Evolutionary conservation across 2,329 filamentous ascomycete species (phyloP), one percentile per base, ranked within the genome.

Genomic region (Calonectria naviculata): DNA sequence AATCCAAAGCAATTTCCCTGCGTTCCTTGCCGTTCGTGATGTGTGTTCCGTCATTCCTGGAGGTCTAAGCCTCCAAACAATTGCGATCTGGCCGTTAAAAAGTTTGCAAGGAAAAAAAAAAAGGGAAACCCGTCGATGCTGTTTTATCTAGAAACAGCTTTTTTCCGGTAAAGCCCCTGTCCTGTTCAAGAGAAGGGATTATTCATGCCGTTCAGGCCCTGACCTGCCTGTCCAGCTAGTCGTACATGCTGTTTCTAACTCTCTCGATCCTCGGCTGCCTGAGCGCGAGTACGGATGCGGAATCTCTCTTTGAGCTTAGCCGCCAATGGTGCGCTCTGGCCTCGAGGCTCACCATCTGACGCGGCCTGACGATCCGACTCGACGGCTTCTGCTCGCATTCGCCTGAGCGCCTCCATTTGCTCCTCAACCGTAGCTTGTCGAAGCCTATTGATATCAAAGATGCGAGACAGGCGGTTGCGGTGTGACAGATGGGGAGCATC

Each of bases 361-460:
- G 56, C 54, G 21, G 65, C 71, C 47, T 74, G 80, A 10, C 68
- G 65, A 19, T 73, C 74, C 19, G 68, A 61, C 34, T 77, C 77
- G n/a, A 75, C 69, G 3, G 71, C 69, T 62, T 79, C 78, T 9
- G 77, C 78, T 49, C 81, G 79, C 79, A 81, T 81, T 64, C 87
- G 86, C 41, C 90, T 85, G 6, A 92, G 83, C 7, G 87, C 88
- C 66, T 88, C 89, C 65, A 92, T 89, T n/a, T 90, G 89, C 80
- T 92, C 90, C 74, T 91, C 89, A 4, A 87, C 84, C 0, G 89
- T 84, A n/a, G 90, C 90, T 70, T 91, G 86, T 13, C 90, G 86
- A 21, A 92, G 81, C 52, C 88, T 83, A 72, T 89, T 86, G 54
- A 91, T 82, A 74, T 92, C 90, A 46, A 91, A 84, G 5, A 91